phyloP scores from a whole-genome alignment of 148 eudicot genomes.

The Rhododendron ferrugineum region DNA sequence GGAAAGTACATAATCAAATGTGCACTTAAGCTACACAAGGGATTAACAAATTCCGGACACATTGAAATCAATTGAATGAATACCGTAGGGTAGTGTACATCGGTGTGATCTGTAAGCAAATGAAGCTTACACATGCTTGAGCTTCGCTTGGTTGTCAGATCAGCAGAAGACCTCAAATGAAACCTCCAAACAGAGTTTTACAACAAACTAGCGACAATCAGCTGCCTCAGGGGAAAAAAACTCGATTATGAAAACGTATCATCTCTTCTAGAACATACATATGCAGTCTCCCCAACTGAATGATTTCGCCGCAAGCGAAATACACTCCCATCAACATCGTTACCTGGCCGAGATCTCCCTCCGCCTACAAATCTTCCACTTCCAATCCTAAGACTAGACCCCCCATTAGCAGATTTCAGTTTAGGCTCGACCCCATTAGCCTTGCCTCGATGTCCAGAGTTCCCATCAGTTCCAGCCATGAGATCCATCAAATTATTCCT shows the following conservation, averaged over 20 bases:
- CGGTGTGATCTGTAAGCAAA: slow-evolving; percentile 11
- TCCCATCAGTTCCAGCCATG: slow-evolving; percentile 50
- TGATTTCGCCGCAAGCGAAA: slow-evolving; percentile 15
- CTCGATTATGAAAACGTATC: not conserved
- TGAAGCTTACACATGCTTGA: slow-evolving; percentile 22
- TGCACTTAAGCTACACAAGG: not conserved
- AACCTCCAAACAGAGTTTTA: not conserved
- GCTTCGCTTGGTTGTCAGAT: slow-evolving; percentile 9
- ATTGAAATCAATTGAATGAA: slow-evolving; percentile 11
- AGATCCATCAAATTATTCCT: slow-evolving; percentile 82
- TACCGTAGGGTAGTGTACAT: slow-evolving; percentile 14
- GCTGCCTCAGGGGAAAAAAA: slow-evolving; percentile 12
- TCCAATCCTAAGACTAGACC: slow-evolving; percentile 29
- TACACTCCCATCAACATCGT: slow-evolving; percentile 13
- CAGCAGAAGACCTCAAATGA: not conserved
- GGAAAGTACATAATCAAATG: not conserved
- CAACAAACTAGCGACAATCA: slow-evolving; percentile 4
- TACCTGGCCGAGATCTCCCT: slow-evolving; percentile 9
- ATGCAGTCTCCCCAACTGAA: slow-evolving; percentile 17
- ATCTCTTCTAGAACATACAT: slow-evolving; percentile 6
- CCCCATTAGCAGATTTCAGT: slow-evolving; percentile 16
- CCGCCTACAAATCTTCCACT: slow-evolving; percentile 24
- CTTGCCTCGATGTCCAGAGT: slow-evolving; percentile 30
- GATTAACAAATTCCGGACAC: not conserved
- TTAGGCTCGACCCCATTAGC: slow-evolving; percentile 17